Base-by-base conservation (phyloP, 2,329 filamentous ascomycete species). In the Colletotrichum tamarilloi region DNA sequence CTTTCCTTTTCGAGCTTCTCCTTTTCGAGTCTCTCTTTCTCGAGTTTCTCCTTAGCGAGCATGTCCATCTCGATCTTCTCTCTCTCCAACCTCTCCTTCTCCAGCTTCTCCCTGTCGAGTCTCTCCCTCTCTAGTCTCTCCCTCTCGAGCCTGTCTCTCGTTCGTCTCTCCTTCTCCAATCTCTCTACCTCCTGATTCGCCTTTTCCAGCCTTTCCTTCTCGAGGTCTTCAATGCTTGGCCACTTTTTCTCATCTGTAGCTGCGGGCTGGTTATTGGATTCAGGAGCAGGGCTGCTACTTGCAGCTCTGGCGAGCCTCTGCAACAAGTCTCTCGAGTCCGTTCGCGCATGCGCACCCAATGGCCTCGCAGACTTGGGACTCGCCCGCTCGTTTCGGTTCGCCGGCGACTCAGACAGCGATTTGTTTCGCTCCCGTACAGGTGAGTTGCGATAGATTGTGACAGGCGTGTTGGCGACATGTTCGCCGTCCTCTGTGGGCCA, bases 251-350 rank as follows among this genome's bases (percentile, higher is more conserved):
- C 35, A 4, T 19, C n/a, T 19, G 22, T 53, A 22, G 32, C 24
- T 19, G 38, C 38, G 14, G 46, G 57, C n/a, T 24, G 62, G 38
- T 49, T 42, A 32, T 62, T 64, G 9, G 67, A 19, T 46, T 83
- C 80, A 16, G 79, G 75, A 3, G 81, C 78, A 26, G 86, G 86
- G 70, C 85, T 88, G 68, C 81, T 82, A 76, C 84, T 87, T 38
- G 85, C 80, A 58, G 84, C 87, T 62, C 85, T 83, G 26, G 87
- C 85, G 75, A 90, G 80, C 65, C 84, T 84, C 72, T 85, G 85
- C 62, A 90, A 79, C 57, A 89, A 71, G 53, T 90, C 88, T 52
- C 83, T 82, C 4, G 87, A 86, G 70, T 88, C 85, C 26, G 81
- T 82, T 22, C 78, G 77, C 6, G 77, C 75, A 42, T 80, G 76